Conservation (phyloP, 2,329 filamentous ascomycete species). For the Sphaceloma murrayae region DNA sequence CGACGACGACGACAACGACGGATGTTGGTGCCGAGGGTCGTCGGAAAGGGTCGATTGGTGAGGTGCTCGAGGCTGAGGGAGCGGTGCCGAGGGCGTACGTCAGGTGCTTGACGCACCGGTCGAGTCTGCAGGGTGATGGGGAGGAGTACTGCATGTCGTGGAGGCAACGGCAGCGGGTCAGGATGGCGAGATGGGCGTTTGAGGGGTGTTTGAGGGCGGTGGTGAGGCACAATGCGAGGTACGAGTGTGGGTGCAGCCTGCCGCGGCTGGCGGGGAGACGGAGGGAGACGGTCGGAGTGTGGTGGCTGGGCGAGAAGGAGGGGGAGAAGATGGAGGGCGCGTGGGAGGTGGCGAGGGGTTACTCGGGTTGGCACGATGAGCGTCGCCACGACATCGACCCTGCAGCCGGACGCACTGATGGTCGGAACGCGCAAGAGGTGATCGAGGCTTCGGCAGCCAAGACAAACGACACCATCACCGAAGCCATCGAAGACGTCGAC, state of each 20-base stretch:
- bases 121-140: no score
- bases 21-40: neutral
- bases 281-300: constrained; percentile 10
- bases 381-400: neutral
- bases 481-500: no score
- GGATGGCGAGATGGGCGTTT: constrained; percentile 2
- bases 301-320: neutral
- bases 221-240: constrained; percentile 3
- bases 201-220: constrained; percentile 9
- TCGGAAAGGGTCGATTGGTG: no score
- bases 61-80: neutral
- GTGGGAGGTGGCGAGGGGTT: constrained; percentile 7
- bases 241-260: constrained; percentile 9
- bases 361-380: neutral
- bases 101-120: neutral
- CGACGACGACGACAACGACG: neutral
- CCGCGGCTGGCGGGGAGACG: constrained; percentile 4
- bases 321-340: constrained; percentile 3
- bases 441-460: neutral
- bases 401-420: no score
- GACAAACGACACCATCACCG: no score
- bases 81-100: neutral
- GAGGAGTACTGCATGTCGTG: neutral
- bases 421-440: no score
- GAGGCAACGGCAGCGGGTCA: neutral